Base-by-base conservation (phyloP, 495 filamentous ascomycete species). In the Neurospora sp. region DNA sequence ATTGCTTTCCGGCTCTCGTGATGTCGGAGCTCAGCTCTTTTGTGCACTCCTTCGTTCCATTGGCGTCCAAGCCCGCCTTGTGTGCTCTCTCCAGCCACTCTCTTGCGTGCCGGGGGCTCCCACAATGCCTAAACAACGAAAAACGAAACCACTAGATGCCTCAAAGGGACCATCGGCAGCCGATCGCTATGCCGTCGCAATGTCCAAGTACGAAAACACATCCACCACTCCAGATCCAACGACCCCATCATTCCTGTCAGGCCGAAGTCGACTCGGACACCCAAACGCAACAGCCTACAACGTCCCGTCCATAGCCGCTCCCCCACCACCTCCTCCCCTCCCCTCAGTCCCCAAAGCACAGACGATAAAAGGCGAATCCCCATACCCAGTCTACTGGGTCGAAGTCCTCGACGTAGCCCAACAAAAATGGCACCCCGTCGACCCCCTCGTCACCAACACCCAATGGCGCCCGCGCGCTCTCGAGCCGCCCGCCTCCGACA, bases 351-450 rank as follows among this genome's bases (percentile, higher is more conserved):
- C 79, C 27, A 79, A 83, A 8, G 77, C 79, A 11, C 85, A 81
- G 71, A 74, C 70, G 38, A 85, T 86, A 16, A 85, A 85, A 31
- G 78, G 78, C 70, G 90, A 90, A 77, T 95, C 93, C 4, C 79
- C 86, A 3, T 92, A 89, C 74, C 96, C 96, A 0, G 83, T 98
- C 6, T 98, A 92, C 79, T 99, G 96, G 96, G 90, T 97, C 2
- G 96, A 99, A 82, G 91, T 92, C 3, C 93, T 96, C 77, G 92
- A 97, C 77, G 84, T 89, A 72, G 92, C 90, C 16, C 85, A 91
- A 39, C 92, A 97, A 78, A 97, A 94, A 85, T 98, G 94, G 94
- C 87, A 97, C 70, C 87, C 93, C 1, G 87, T 96, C 35, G 96
- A 99, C 77, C 92, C 95, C 0, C 78, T 98, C 4, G 92, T 94